Base-by-base conservation (phyloP, 176 grass and related monocot species). In the Triticum monococcum region DNA sequence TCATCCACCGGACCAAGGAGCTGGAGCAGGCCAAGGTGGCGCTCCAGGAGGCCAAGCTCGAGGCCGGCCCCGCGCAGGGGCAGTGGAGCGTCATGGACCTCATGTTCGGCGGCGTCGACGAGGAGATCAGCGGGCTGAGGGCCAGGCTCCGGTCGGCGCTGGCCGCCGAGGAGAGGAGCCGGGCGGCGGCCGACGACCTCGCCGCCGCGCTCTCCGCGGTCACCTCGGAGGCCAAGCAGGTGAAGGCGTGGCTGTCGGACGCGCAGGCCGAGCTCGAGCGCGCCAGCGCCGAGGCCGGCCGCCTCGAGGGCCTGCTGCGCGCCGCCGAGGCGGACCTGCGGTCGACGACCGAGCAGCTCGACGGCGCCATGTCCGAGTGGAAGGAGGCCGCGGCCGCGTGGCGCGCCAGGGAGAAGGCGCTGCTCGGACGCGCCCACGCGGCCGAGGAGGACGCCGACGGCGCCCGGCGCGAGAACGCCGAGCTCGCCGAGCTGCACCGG, bases 1-100 rank as follows among this genome's bases (percentile, higher is more conserved):
- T 98, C 1, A 52, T 87, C 35, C 86, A 24, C 2, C 93, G 92
- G 86, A 92, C 93, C 24, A 96, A 91, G 84, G 86, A 91, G 62
- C 88, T 98, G 57, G 93, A 98, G 88, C 92, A 96, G 46, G 91
- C 90, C 30, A 98, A 98, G 88, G 54, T 94, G 25, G 90, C 97
- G 56, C 87, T 98, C n/a, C 90, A 96, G 78, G 97, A 98, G 88
- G 88, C 91, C 41, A 92, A 88, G 80, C 88, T 94, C 38, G 86
- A 94, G 84, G 35, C 86, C 48, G 48, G 25, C n/a, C 81, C 31
- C 18, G 10, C 57, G 23, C 18, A 25, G 11, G 10, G 18, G 12
- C 86, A 92, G 48, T 89, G 87, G 89, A 86, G 85, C 88, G 88
- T 88, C 7, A 86, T 59, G 81, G 89, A 91, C 86, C 77, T 91